Conservation (phyloP, 345 rosid genomes). For the Raphanus sativus region DNA sequence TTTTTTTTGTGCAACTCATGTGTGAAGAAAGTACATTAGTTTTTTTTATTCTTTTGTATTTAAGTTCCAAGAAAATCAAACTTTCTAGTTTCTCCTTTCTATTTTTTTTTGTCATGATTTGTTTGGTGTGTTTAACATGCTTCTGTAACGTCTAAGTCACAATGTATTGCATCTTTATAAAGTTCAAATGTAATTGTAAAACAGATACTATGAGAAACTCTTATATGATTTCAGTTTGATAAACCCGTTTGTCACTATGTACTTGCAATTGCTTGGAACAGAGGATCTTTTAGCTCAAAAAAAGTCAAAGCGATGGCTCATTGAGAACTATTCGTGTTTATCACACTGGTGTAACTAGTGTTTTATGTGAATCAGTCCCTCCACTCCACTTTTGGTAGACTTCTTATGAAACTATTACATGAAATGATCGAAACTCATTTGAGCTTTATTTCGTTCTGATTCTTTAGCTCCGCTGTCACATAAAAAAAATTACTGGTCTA, state of each 20-base stretch:
- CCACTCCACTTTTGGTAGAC: too few species aligned
- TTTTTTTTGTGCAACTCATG: not conserved
- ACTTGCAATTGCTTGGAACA: too few species aligned
- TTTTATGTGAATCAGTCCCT: too few species aligned
- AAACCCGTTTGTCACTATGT: not conserved
- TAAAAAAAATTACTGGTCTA: too few species aligned
- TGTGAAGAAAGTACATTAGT: constrained; percentile 11
- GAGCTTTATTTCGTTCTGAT: too few species aligned
- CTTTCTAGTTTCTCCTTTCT: not conserved
- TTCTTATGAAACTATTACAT: too few species aligned
- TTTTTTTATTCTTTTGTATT: constrained; percentile 4
- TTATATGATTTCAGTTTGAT: not conserved
- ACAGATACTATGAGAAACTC: not conserved
- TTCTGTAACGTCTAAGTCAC: not conserved
- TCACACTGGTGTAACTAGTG: too few species aligned
- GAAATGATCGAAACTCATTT: too few species aligned
- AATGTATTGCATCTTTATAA: not conserved
- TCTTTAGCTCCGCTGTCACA: too few species aligned
- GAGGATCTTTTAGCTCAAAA: too few species aligned
- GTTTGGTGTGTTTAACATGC: not conserved
- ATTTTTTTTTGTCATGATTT: not conserved
- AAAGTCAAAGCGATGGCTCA: too few species aligned
- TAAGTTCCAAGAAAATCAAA: constrained; percentile 1
- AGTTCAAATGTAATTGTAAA: not conserved
- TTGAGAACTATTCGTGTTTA: too few species aligned